Evolutionary conservation across 768 basidiomycete genomes (phyloP).

Genomic region (Hortiboletus flavorubellus): DNA sequence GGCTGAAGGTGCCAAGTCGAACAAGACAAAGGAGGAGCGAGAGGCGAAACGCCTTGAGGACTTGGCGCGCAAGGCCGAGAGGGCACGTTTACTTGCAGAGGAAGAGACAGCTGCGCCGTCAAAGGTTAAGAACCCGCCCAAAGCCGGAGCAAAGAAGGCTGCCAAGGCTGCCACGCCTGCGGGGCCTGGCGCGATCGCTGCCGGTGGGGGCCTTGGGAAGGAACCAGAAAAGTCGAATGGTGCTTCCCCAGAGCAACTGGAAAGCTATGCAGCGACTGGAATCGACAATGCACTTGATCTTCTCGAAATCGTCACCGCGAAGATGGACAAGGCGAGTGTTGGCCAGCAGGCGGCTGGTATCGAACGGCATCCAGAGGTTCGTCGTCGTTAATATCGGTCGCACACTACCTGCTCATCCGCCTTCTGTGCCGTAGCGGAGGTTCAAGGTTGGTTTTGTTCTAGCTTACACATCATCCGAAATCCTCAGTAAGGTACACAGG

Average conservation of each 20-base stretch:
- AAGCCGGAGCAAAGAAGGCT: slow-evolving; percentile 58
- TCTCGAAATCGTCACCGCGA: slow-evolving; percentile 83
- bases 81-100: slow-evolving; percentile 79
- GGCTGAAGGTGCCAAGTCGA: slow-evolving; percentile 62
- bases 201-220: slow-evolving; percentile 51
- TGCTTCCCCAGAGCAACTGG: slow-evolving; percentile 41
- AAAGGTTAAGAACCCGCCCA: slow-evolving; percentile 62
- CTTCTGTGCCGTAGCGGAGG: slow-evolving; percentile 54
- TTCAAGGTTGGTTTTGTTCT: slow-evolving; percentile 61
- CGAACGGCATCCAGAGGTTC: slow-evolving; percentile 89
- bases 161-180: slow-evolving; percentile 57
- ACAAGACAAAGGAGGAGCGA: slow-evolving; percentile 68
- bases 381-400: slow-evolving; percentile 19
- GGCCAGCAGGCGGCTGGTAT: slow-evolving; percentile 84
- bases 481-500: slow-evolving; percentile 43
- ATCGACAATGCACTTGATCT: slow-evolving; percentile 90
- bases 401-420: slow-evolving; percentile 12
- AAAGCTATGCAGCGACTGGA: slow-evolving; percentile 80
- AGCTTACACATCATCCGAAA: background rate
- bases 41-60: slow-evolving; percentile 81
- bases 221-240: slow-evolving; percentile 22
- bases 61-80: slow-evolving; percentile 83
- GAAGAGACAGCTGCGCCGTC: slow-evolving; percentile 66
- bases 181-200: slow-evolving; percentile 82
- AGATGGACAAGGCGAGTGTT: slow-evolving; percentile 89